Conservation (phyloP, 371 early-diverging fungal genomes). For the Batkoa obscura region DNA sequence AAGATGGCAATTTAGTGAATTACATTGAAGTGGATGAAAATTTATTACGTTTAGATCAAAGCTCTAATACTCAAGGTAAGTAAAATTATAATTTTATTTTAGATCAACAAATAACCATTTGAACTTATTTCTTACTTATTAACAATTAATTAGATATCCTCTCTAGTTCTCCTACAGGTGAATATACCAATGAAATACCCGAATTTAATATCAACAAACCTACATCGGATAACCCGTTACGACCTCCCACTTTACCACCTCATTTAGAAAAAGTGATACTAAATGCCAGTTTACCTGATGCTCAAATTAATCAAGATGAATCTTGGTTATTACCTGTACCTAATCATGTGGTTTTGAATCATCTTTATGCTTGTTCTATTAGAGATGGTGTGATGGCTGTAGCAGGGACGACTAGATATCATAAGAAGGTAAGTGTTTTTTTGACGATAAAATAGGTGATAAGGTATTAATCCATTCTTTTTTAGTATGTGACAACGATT, state of each 20-base stretch:
- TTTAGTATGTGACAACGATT: slow-evolving; percentile 55
- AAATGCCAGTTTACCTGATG: slow-evolving; percentile 36
- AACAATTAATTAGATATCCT: slow-evolving; percentile 2
- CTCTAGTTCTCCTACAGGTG: slow-evolving; percentile 7
- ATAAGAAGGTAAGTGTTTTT: slow-evolving; percentile 57
- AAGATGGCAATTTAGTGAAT: slow-evolving; percentile 89
- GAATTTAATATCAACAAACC: slow-evolving; percentile 1
- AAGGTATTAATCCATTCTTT: not conserved
- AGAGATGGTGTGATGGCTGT: slow-evolving; percentile 92
- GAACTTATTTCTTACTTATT: too few relatives aligned
- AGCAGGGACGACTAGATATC: slow-evolving; percentile 63
- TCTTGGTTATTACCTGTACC: slow-evolving; percentile 65
- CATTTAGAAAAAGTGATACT: slow-evolving; percentile 80
- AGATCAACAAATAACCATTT: too few relatives aligned
- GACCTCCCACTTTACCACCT: slow-evolving; percentile 77
- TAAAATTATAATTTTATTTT: too few relatives aligned
- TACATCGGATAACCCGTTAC: not conserved
- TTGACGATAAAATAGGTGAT: slow-evolving; percentile 1
- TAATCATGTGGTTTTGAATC: slow-evolving; percentile 84
- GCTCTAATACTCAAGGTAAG: too few relatives aligned
- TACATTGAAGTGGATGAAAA: slow-evolving; percentile 64
- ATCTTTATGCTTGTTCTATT: slow-evolving; percentile 88
- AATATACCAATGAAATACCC: slow-evolving; percentile 1
- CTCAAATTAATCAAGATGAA: slow-evolving; percentile 24
- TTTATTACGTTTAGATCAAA: too few relatives aligned